phyloP scores from a whole-genome alignment of 495 filamentous ascomycete genomes.

The Xylaria telfairii region DNA sequence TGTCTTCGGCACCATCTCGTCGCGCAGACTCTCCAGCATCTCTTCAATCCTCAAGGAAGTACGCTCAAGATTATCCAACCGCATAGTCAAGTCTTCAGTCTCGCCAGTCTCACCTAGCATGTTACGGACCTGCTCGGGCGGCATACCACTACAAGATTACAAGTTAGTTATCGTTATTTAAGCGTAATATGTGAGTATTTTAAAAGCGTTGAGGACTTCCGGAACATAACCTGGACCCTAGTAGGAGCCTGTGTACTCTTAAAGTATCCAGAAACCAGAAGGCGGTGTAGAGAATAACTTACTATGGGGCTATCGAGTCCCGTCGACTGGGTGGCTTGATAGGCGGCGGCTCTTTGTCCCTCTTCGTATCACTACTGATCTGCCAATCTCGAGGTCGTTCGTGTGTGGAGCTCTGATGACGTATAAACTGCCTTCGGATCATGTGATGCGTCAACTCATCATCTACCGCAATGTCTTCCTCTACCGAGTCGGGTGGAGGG shows the following conservation, averaged over 20 bases:
- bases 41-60: slow-evolving; percentile 43
- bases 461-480: slow-evolving; percentile 60
- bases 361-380: slow-evolving; percentile 26
- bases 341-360: slow-evolving; percentile 3
- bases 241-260: background rate
- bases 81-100: slow-evolving; percentile 34
- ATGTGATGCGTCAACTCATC: slow-evolving; percentile 58
- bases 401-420: slow-evolving; percentile 38
- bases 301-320: slow-evolving; percentile 54
- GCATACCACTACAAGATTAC: slow-evolving; percentile 4
- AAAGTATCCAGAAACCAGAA: background rate
- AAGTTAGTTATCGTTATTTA: background rate
- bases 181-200: background rate
- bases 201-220: background rate
- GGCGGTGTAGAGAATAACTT: background rate
- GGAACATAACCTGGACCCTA: background rate
- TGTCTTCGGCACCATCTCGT: slow-evolving; percentile 10
- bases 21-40: slow-evolving; percentile 38
- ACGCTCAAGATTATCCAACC: slow-evolving; percentile 44
- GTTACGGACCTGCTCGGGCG: slow-evolving; percentile 42
- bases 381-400: slow-evolving; percentile 30
- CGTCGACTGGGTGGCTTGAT: slow-evolving; percentile 44
- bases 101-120: slow-evolving; percentile 44
- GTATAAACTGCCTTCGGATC: slow-evolving; percentile 55
- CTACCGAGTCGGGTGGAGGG: slow-evolving; percentile 65